Percentiles rank a stretch among this genome's conserved stretches.
These are phyloP conservation scores for Sphagnum magellanicum DNA, from an alignment of 228 moss, liverwort and hornwort species.

Conservation along the genomic window DNA sequence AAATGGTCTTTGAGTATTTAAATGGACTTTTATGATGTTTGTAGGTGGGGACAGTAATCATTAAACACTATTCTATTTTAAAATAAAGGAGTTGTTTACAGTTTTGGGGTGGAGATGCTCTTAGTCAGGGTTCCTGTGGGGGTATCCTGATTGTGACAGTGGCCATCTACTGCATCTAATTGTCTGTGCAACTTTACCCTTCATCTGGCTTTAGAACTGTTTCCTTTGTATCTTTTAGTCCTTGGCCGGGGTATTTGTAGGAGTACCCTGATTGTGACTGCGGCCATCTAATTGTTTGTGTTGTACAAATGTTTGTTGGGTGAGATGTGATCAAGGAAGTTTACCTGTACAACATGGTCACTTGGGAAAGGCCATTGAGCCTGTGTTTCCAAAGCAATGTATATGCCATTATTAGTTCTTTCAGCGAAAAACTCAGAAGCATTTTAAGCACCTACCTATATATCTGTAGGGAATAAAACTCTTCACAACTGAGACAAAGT, in stretches of 20 bases:
- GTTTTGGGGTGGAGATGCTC: no score
- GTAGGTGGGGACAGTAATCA: no score
- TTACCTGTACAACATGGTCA: conserved; percentile 68
- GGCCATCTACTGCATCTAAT: neutral
- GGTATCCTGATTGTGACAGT: neutral
- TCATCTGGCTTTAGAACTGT: neutral
- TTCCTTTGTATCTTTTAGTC: neutral
- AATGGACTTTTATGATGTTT: no score
- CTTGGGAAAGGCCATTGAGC: conserved; percentile 81
- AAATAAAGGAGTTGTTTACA: no score
- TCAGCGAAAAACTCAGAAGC: neutral
- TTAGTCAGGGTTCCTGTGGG: neutral
- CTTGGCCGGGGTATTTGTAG: no score
- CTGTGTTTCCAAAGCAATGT: neutral
- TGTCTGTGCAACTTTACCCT: neutral
- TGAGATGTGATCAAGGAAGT: neutral
- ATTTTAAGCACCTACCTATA: no score
- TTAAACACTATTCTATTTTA: no score
- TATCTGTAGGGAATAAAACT: neutral
- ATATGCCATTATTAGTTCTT: neutral
- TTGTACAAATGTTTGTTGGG: neutral
- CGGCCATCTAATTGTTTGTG: neutral
- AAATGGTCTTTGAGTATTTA: no score
- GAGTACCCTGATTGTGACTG: neutral
- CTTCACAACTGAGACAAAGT: neutral